Base-by-base conservation (phyloP, 345 rosid species). In the Jatropha curcas region DNA sequence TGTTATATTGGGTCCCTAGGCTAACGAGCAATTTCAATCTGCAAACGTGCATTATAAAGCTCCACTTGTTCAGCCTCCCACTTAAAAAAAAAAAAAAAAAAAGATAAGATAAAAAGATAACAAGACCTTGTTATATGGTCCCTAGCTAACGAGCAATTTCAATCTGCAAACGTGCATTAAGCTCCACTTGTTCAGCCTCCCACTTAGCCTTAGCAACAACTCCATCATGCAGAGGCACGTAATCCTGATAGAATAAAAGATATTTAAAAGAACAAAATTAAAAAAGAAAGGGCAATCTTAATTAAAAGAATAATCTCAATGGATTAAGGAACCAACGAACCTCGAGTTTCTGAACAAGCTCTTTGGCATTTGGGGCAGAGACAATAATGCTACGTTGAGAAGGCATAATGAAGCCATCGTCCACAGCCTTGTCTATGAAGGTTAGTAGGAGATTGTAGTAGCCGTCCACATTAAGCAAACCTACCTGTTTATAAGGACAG, bases 31-130 rank as follows among this genome's bases (percentile, higher is more conserved):
- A 90, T 80, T 83, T 91, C 86, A 12, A 86, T 68, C 74, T 79
- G 86, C 82, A 90, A 70, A 67, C 76, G 56, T 68, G 91, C 67
- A 41, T 79, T 86, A n/a, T n/a, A n/a, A 60, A 86, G 62, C 78
- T 80, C 93, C 58, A 85, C 77, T 76, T 84, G 92, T n/a, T 79
- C 93, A 17, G 76, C 83, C 65, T 88, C 90, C 93, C 93, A 88
- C 70, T 67, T 84, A n/a, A n/a, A n/a, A n/a, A n/a, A n/a, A n/a
- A n/a, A n/a, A n/a, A n/a, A n/a, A n/a, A n/a, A 4, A 33, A 31
- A 67, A 20, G 1, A 10, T 17, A n/a, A n/a, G n/a, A n/a, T n/a
- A n/a, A n/a, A n/a, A n/a, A n/a, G n/a, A n/a, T n/a, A n/a, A n/a
- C 1, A 7, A 41, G 65, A 20, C 64, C 39, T 31, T 48, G 11